Conservation (phyloP, 169 alveolate species). For the Sarcocystis neurona region DNA sequence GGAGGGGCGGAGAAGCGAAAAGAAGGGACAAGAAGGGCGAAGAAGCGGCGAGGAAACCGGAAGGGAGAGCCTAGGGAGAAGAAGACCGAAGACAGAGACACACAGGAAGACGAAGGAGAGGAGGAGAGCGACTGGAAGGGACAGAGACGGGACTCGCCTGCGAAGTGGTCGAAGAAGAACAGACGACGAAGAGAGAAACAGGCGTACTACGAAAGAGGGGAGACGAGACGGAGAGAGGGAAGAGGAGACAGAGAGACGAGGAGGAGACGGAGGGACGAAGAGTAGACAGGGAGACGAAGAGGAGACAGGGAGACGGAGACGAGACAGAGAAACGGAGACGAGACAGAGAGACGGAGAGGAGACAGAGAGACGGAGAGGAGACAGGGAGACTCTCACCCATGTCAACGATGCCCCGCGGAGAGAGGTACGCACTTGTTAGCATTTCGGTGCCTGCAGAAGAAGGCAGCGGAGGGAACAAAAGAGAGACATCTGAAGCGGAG, state of each 20-base stretch:
- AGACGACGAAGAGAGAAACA: no score
- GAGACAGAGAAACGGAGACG: background rate
- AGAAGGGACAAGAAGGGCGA: background rate
- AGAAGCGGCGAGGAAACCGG: background rate
- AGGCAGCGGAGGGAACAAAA: no score
- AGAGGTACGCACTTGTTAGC: slow-evolving; percentile 54
- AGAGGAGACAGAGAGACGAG: no score
- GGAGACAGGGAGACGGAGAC: no score
- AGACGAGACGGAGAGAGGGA: no score
- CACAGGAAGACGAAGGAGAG: background rate
- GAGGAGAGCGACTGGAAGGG: background rate
- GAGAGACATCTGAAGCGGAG: background rate
- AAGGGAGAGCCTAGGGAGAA: background rate
- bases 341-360: background rate
- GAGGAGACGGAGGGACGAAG: no score
- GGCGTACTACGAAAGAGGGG: no score
- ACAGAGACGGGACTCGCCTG: background rate
- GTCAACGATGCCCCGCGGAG: slow-evolving; percentile 55
- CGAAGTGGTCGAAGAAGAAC: no score
- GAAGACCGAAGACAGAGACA: background rate
- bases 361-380: background rate
- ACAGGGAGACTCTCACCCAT: slow-evolving; percentile 15
- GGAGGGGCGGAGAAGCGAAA: background rate
- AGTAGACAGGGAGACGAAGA: no score
- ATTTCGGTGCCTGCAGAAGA: slow-evolving; percentile 48